These are phyloP conservation scores for Ascochyta pisi DNA, from an alignment of 2,329 filamentous ascomycete species.

Conservation along the genomic window DNA sequence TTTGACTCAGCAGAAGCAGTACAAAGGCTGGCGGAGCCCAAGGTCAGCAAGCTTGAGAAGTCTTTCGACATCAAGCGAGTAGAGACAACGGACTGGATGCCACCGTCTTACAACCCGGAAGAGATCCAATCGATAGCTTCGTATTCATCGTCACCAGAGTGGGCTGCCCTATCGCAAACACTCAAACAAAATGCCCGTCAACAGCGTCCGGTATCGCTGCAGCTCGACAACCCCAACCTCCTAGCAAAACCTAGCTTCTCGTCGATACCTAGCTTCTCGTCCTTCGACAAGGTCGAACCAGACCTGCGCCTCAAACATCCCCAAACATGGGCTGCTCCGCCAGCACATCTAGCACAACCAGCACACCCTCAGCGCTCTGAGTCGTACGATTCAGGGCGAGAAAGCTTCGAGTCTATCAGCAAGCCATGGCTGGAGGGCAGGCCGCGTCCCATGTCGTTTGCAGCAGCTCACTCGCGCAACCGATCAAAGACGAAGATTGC, in stretches of 20 bases:
- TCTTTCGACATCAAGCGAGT: slow-evolving; percentile 26
- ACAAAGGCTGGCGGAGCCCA: slow-evolving; percentile 19
- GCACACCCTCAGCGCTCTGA: slow-evolving; percentile 21
- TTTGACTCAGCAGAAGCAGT: slow-evolving; percentile 25
- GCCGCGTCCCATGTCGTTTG: slow-evolving; percentile 36
- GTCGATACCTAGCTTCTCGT: slow-evolving; percentile 23
- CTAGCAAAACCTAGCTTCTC: slow-evolving; percentile 10
- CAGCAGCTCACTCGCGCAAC: slow-evolving; percentile 31
- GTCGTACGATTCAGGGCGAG: slow-evolving; percentile 11
- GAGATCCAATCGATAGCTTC: slow-evolving; percentile 18
- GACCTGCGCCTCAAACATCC: slow-evolving; percentile 23
- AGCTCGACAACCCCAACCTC: slow-evolving; percentile 19
- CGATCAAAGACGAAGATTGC: slow-evolving; percentile 39
- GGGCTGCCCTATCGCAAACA: slow-evolving; percentile 29
- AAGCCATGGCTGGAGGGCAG: slow-evolving; percentile 27
- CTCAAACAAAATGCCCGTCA: slow-evolving; percentile 25
- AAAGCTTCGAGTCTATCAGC: slow-evolving; percentile 23
- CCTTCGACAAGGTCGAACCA: slow-evolving; percentile 24
- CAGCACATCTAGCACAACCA: slow-evolving; percentile 18
- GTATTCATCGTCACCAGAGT: slow-evolving; percentile 31
- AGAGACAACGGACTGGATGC: slow-evolving; percentile 22
- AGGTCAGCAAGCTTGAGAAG: slow-evolving; percentile 21
- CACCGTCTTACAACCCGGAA: slow-evolving; percentile 29
- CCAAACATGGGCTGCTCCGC: slow-evolving; percentile 23
- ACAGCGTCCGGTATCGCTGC: slow-evolving; percentile 24